These are phyloP conservation scores for Podaxis pistillaris DNA, from an alignment of 768 basidiomycete genomes.

Conservation along the genomic window DNA sequence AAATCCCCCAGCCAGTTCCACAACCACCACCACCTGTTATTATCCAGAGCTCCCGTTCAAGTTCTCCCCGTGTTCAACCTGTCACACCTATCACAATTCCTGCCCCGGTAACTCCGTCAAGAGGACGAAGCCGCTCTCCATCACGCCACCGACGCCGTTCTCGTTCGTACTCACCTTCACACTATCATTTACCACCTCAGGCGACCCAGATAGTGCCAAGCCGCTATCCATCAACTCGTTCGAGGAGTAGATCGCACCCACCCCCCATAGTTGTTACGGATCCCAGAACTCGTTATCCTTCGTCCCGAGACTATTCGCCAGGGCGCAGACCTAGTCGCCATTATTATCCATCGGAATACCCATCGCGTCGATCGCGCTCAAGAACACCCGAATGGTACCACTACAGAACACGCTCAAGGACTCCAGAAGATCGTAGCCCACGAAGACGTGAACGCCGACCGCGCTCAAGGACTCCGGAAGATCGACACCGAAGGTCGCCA, in stretches of 20 bases:
- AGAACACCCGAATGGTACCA: not conserved
- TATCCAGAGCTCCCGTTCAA: conserved; percentile 15
- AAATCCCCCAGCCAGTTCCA: not conserved
- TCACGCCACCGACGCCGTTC: not conserved
- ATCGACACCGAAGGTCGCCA: not conserved
- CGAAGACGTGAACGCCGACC: conserved; percentile 2
- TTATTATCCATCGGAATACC: conserved; percentile 2
- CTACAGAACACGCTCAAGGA: not conserved
- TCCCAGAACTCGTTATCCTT: not conserved
- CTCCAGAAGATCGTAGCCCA: not conserved
- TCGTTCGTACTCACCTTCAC: conserved; percentile 17
- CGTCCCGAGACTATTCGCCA: conserved; percentile 4
- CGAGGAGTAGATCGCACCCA: conserved; percentile 5
- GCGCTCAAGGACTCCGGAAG: not conserved
- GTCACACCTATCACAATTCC: conserved; percentile 6
- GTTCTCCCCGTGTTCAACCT: not conserved
- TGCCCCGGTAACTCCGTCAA: not conserved
- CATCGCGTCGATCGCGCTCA: conserved; percentile 2
- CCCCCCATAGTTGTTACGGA: not conserved
- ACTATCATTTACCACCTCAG: conserved; percentile 8
- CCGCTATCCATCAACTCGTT: conserved; percentile 8
- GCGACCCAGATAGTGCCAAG: conserved; percentile 10
- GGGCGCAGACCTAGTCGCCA: not conserved
- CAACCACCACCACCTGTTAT: conserved; percentile 16
- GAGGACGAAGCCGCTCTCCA: not conserved